Evolutionary conservation across 768 basidiomycete genomes (phyloP), one percentile per base, ranked within the genome.

Genomic region (Lentinula boryana): DNA sequence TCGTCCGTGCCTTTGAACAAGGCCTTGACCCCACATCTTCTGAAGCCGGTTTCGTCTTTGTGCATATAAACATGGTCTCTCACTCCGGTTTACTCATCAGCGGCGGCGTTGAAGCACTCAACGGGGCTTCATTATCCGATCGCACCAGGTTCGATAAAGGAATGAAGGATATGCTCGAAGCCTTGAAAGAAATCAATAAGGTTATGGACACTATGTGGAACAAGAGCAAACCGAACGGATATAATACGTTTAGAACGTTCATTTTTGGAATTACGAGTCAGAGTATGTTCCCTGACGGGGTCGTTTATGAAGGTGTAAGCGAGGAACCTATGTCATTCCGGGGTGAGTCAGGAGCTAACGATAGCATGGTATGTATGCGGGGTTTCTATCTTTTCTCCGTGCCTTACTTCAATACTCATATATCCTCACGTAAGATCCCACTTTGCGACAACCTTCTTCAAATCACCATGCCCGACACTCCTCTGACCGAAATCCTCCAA

Each of bases 1-100:
- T 73, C 40, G 69, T 73, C 50, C 69, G 72, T 23, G 72, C 72
- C 10, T 73, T 73, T 61, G 72, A 73, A 59, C 64, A 69, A n/a
- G 65, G 65, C 4, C 61, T 66, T 27, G 65, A 70, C 60, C 67
- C 64, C 2, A 38, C 59, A 35, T 66, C 68, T n/a, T 67, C 64
- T 38, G 69, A 68, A 51, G 67, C 67, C 5, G 68, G 68, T 2
- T 70, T 68, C 53, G 66, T 68, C 32, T 61, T 69, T 18, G 69
- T 69, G 27, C 68, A 68, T 53, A 68, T 72, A 21, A 66, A 67
- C 52, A 72, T 71, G 72, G 71, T 71, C 18, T 58, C 56, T 0
- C 66, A 71, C 44, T 70, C 70, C 3, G 71, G 71, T 2, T 57
- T 60, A 2, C 63, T 71, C 27, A 60, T 73, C 15, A 60, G 64